Percentiles rank a stretch among this genome's conserved stretches.
Conservation (phyloP, 495 filamentous ascomycete species). For the Penicillium nucicola region DNA sequence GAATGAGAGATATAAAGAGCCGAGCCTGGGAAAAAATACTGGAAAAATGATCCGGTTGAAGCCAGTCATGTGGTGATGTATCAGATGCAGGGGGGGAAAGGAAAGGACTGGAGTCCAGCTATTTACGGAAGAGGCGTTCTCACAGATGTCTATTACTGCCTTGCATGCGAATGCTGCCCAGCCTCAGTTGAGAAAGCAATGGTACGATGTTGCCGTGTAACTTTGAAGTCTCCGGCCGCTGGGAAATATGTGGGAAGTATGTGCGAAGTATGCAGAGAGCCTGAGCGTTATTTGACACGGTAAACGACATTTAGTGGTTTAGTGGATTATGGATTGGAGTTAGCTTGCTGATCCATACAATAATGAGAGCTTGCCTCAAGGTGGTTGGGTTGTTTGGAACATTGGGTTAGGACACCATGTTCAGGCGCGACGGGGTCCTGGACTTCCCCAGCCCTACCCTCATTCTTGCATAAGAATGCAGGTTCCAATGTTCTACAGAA, state of each 20-base stretch:
- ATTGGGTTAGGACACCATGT: neutral
- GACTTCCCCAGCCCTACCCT: neutral
- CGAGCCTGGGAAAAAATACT: neutral
- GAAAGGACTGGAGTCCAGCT: neutral
- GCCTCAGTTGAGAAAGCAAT: constrained; percentile 10
- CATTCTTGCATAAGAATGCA: neutral
- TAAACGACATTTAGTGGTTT: too few relatives aligned
- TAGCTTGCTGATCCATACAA: too few relatives aligned
- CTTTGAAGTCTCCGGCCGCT: constrained; percentile 6
- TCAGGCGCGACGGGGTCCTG: neutral
- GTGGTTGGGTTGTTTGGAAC: neutral
- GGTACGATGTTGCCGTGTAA: constrained; percentile 9
- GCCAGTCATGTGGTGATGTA: neutral
- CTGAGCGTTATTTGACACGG: neutral
- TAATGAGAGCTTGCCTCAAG: too few relatives aligned
- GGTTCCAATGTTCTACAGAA: neutral
- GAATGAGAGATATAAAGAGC: neutral
- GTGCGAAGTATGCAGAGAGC: constrained; percentile 10
- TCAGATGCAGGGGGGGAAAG: too few relatives aligned
- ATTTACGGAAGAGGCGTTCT: neutral
- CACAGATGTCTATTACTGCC: constrained; percentile 1
- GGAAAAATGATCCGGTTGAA: neutral
- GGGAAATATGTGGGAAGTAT: constrained; percentile 9
- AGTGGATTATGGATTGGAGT: too few relatives aligned
- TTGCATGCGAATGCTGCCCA: constrained; percentile 1